Evolutionary conservation across 768 basidiomycete species (phyloP).

Genomic region (Psilocybe sp.): DNA sequence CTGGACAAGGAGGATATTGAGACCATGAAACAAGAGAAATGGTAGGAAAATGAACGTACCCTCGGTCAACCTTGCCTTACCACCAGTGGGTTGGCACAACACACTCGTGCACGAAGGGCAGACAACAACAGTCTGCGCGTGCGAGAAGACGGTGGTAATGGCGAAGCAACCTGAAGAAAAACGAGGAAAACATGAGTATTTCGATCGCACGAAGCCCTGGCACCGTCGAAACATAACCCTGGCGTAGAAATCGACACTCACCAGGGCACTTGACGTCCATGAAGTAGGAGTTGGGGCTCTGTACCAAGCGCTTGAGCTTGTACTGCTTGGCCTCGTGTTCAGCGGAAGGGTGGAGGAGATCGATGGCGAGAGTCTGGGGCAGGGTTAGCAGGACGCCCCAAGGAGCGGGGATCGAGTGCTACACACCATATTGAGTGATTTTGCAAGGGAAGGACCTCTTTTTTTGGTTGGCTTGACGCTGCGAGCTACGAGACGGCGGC

Average conservation of each 20-base stretch:
- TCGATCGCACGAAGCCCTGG: slow-evolving; percentile 6
- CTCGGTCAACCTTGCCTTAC: slow-evolving; percentile 96
- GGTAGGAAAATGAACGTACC: slow-evolving; percentile 51
- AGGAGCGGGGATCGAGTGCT: background rate
- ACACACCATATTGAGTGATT: slow-evolving; percentile 34
- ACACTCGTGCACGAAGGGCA: slow-evolving; percentile 92
- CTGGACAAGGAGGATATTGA: slow-evolving; percentile 34
- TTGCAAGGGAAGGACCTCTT: slow-evolving; percentile 21
- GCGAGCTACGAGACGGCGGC: slow-evolving; percentile 23
- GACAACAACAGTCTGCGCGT: slow-evolving; percentile 95
- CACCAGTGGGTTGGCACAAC: slow-evolving; percentile 97
- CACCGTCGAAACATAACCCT: background rate
- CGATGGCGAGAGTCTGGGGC: slow-evolving; percentile 87
- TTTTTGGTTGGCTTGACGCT: slow-evolving; percentile 30
- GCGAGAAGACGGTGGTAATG: slow-evolving; percentile 98
- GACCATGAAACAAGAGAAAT: slow-evolving; percentile 2
- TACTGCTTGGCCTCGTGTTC: slow-evolving; percentile 86
- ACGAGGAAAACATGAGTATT: slow-evolving; percentile 14
- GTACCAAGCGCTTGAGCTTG: slow-evolving; percentile 99
- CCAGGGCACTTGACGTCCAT: slow-evolving; percentile 99
- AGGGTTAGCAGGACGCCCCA: slow-evolving; percentile 1
- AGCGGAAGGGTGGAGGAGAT: slow-evolving; percentile 93
- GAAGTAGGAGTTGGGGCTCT: slow-evolving; percentile 98
- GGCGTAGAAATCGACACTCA: slow-evolving; percentile 32
- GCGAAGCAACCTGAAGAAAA: slow-evolving; percentile 75